Percentiles rank a stretch among this genome's conserved stretches.
These are phyloP conservation scores for Petunia axillaris DNA, from an alignment of 257 asterid species.

Conservation along the genomic window DNA sequence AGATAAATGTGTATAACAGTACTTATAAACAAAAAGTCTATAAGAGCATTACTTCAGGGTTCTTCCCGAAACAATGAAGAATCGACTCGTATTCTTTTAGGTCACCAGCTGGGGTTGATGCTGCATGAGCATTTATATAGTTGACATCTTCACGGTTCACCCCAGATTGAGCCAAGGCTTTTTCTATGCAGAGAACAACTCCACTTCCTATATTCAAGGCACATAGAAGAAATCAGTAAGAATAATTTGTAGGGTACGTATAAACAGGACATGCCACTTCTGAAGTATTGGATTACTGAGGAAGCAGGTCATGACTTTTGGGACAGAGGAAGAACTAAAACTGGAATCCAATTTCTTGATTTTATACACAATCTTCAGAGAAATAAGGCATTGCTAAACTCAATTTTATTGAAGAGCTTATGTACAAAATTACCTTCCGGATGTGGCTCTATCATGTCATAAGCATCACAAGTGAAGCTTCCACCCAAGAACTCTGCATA, in stretches of 20 bases:
- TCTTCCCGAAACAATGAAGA: constrained; percentile 75
- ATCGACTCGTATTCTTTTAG: constrained; percentile 88
- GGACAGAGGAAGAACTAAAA: background rate
- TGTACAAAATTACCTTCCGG: constrained; percentile 65
- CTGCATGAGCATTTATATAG: constrained; percentile 96
- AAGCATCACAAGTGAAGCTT: constrained; percentile 95
- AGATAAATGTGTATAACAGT: constrained; percentile 18
- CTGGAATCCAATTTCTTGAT: no score
- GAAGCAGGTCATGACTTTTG: background rate
- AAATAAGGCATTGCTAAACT: no score
- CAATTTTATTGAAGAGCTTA: background rate
- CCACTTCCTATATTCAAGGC: constrained; percentile 69
- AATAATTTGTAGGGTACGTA: background rate
- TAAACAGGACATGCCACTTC: background rate
- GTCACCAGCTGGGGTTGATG: constrained; percentile 95
- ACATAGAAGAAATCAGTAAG: background rate
- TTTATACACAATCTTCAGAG: no score
- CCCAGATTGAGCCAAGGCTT: constrained; percentile 93
- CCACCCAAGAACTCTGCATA: constrained; percentile 96
- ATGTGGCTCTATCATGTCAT: constrained; percentile 97
- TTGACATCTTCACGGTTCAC: constrained; percentile 81
- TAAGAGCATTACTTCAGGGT: constrained; percentile 63
- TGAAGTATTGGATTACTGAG: background rate
- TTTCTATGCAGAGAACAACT: constrained; percentile 81
- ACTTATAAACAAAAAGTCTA: background rate